phyloP scores from a whole-genome alignment of 352 stramenopile genomes.

The Peronosclerospora sorghi region DNA sequence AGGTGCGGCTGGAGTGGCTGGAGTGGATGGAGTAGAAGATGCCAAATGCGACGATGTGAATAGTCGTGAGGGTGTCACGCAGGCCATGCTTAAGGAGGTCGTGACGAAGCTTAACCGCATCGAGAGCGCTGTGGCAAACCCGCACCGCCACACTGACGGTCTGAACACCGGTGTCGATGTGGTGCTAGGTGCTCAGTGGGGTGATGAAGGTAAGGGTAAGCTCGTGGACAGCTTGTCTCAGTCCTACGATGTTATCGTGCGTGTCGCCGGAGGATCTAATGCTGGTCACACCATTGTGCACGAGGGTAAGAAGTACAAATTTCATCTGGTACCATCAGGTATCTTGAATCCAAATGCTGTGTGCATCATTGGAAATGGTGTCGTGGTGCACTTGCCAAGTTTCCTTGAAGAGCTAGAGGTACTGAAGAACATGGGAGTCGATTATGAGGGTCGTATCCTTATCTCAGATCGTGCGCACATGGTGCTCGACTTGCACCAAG shows the following conservation, averaged over 20 bases:
- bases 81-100: slow-evolving; percentile 72
- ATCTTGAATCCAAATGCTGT: slow-evolving; percentile 93
- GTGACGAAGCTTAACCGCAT: slow-evolving; percentile 82
- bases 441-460: slow-evolving; percentile 91
- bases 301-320: slow-evolving; percentile 98
- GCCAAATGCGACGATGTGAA: slow-evolving; percentile 23
- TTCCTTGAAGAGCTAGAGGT: slow-evolving; percentile 92
- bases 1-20: slow-evolving; percentile 21
- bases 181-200: slow-evolving; percentile 97
- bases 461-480: slow-evolving; percentile 97
- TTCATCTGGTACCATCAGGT: slow-evolving; percentile 97
- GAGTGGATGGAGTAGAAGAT: neutral
- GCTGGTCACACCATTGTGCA: slow-evolving; percentile 99
- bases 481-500: slow-evolving; percentile 98
- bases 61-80: slow-evolving; percentile 36
- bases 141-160: slow-evolving; percentile 52
- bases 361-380: slow-evolving; percentile 98
- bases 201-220: slow-evolving; percentile 99
- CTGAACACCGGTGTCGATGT: slow-evolving; percentile 78
- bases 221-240: slow-evolving; percentile 91
- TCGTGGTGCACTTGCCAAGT: slow-evolving; percentile 95
- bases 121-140: slow-evolving; percentile 77
- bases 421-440: slow-evolving; percentile 82
- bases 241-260: slow-evolving; percentile 94
- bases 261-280: slow-evolving; percentile 96